Percentiles rank a stretch among this genome's conserved stretches.
phyloP scores from a whole-genome alignment of 352 stramenopile species.

The Discostella stelligera region DNA sequence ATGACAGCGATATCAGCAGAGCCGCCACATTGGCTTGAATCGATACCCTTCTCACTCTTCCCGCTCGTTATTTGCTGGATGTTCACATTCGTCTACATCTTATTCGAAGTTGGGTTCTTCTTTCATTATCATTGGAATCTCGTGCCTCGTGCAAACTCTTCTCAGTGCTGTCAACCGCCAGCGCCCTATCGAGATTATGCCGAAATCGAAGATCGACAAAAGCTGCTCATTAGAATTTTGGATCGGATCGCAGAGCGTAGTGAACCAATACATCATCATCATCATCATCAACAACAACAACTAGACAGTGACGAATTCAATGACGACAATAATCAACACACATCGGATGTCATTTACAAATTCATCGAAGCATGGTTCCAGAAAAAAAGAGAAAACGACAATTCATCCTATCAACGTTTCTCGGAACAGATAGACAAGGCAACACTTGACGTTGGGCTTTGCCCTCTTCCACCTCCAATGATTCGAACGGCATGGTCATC shows the following conservation, averaged over 20 bases:
- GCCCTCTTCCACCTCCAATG: slow-evolving; percentile 18
- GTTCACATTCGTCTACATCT: slow-evolving; percentile 36
- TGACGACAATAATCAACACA: slow-evolving; percentile 4
- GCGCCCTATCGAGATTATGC: slow-evolving; percentile 59
- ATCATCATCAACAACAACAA: too few species aligned
- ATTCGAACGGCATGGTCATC: slow-evolving; percentile 23
- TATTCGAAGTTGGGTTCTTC: slow-evolving; percentile 58
- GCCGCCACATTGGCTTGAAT: not conserved
- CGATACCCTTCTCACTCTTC: slow-evolving; percentile 1
- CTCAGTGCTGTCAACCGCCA: not conserved
- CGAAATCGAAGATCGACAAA: slow-evolving; percentile 38
- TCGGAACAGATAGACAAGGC: slow-evolving; percentile 34
- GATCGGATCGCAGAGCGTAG: slow-evolving; percentile 47
- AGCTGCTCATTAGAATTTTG: slow-evolving; percentile 56
- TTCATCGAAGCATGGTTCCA: slow-evolving; percentile 70
- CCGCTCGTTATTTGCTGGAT: not conserved
- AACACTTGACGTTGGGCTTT: slow-evolving; percentile 31
- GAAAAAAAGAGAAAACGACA: slow-evolving; percentile 3
- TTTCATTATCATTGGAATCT: slow-evolving; percentile 53
- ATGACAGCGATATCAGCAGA: not conserved
- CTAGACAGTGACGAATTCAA: not conserved
- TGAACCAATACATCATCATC: slow-evolving; percentile 3
- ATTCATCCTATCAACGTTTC: slow-evolving; percentile 36
- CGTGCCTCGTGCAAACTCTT: slow-evolving; percentile 49
- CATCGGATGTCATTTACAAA: slow-evolving; percentile 27